Conservation (phyloP, 2,329 filamentous ascomycete species). For the Falciphora oryzae region DNA sequence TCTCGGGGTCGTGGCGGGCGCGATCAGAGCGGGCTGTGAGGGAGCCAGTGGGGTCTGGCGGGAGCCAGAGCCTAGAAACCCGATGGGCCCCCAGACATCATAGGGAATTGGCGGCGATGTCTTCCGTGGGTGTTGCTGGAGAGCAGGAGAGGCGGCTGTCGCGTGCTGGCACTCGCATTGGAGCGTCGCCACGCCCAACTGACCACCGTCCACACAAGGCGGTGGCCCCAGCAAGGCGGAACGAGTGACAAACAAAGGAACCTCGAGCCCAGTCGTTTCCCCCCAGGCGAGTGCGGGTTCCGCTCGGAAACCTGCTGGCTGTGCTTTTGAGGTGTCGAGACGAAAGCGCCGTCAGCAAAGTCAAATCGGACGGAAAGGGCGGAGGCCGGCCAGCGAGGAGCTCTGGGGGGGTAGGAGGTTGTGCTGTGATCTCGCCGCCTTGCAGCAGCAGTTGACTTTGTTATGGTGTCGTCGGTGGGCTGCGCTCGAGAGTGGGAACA, state of each 20-base stretch:
- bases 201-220: conserved; percentile 4
- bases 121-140: conserved; percentile 6
- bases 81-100: conserved; percentile 32
- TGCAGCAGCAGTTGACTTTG: background rate
- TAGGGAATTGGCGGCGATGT: conserved; percentile 16
- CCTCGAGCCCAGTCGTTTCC: background rate
- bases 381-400: background rate
- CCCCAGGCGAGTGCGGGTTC: background rate
- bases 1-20: background rate
- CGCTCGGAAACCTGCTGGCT: background rate
- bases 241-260: conserved; percentile 1
- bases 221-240: conserved; percentile 4
- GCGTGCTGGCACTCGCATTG: background rate
- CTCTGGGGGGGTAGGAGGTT: background rate
- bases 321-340: background rate
- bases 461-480: conserved; percentile 2
- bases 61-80: conserved; percentile 33
- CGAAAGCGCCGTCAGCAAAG: background rate
- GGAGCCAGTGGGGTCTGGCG: conserved; percentile 24
- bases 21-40: background rate
- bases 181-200: background rate
- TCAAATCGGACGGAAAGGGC: background rate
- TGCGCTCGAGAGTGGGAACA: conserved; percentile 1
- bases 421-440: background rate
- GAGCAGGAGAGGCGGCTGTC: background rate